Base-by-base conservation (phyloP, 1,139 yeast genomes). In the Magnusiomyces clavatus region DNA sequence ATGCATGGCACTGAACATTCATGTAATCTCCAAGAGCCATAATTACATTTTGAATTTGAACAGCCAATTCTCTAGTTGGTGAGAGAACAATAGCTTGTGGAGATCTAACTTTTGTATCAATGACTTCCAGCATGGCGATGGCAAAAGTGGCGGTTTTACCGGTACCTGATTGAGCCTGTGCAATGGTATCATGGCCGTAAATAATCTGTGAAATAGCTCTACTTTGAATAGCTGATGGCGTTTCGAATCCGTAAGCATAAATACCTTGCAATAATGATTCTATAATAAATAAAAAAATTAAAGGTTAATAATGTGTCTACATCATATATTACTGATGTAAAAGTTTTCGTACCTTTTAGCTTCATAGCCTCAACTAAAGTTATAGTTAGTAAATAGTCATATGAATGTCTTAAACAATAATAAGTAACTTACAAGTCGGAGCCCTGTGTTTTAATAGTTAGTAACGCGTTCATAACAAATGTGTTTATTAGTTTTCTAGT, bases 141-240 rank as follows among this genome's bases (percentile, higher is more conserved):
- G 97, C 85, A 83, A 92, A 92, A 62, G 98, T 92, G 69, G 97
- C 98, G 59, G 98, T 92, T 80, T 92, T 92, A 83, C 98, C 98
- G 61, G 98, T 92, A 83, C 98, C 98, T 53, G 97, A 90, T 80
- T 92, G 98, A 64, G 97, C 97, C 77, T 92, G 98, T 63, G 97
- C 98, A 68, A 92, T 82, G 55, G 90, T 96, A 74, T 92, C 98
- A 75, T 92, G 83, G 63, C 96, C 96, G 73, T 87, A 94, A 69
- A 92, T 84, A 73, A 92, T 89, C 71, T 96, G 98, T 70, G 86
- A 78, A 66, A 92, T 92, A 60, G 98, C 98, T 76, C 98, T 87
- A 74, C 88, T 95, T 78, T 92, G 98, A 76, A 92, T 92, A 61
- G 97, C 95, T 61, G 96, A 87, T 66, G 98, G 98, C 60, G 81